A percentile compares a stretch with the other conserved stretches of the same genome.
phyloP scores from a whole-genome alignment of 805 yeast genomes.

The Ogataea degrootiae region DNA sequence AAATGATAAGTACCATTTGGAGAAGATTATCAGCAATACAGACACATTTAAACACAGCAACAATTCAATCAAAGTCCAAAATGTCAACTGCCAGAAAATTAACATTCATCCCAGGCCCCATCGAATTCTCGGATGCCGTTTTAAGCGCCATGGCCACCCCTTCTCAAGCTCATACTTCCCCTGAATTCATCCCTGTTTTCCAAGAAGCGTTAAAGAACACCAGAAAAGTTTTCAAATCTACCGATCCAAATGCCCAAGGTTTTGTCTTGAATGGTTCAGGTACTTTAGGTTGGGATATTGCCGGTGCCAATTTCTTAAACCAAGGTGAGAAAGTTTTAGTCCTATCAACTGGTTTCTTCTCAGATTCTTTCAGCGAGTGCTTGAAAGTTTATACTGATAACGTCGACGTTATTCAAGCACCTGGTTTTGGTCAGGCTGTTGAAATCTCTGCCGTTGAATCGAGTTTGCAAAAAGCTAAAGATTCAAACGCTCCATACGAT shows the following conservation, averaged over 20 bases:
- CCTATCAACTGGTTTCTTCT: conserved; percentile 85
- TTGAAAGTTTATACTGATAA: conserved; percentile 68
- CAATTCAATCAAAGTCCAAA: neutral
- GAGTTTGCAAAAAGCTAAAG: conserved; percentile 42
- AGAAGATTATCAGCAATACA: neutral
- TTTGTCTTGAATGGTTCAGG: conserved; percentile 87
- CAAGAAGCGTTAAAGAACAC: conserved; percentile 62
- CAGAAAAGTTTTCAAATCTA: conserved; percentile 70
- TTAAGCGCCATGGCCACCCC: conserved; percentile 77
- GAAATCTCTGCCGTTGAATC: conserved; percentile 51
- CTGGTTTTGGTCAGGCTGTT: conserved; percentile 62
- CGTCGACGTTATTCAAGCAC: conserved; percentile 70
- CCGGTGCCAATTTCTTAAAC: conserved; percentile 67
- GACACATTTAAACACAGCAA: neutral
- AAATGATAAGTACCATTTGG: neutral
- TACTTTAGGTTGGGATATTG: conserved; percentile 92
- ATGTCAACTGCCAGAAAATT: conserved; percentile 27
- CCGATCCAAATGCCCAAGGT: conserved; percentile 66
- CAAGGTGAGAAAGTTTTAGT: conserved; percentile 72
- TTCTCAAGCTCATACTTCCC: conserved; percentile 85
- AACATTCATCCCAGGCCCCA: conserved; percentile 34
- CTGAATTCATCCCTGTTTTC: conserved; percentile 74
- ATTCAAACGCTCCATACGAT: conserved; percentile 36
- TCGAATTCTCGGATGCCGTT: conserved; percentile 66
- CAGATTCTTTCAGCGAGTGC: conserved; percentile 76